Evolutionary conservation across 306 rosid genomes (phyloP).

Genomic region (Begonia peltatifolia): DNA sequence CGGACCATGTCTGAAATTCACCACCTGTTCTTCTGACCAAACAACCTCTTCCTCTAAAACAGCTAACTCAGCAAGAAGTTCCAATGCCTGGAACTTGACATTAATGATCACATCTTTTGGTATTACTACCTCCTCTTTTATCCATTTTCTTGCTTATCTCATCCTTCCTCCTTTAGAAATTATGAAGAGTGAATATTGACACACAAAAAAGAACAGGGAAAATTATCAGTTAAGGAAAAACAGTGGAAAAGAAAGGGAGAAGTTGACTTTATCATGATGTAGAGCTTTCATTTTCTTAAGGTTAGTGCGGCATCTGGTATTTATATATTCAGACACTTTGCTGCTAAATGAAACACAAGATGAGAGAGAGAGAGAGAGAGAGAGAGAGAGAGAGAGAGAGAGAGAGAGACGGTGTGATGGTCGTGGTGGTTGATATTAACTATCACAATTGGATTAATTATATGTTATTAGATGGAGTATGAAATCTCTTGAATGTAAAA

Average conservation of each 20-base stretch:
- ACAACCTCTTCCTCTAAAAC: conserved; percentile 88
- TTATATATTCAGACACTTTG: conserved; percentile 38
- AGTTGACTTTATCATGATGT: conserved; percentile 38
- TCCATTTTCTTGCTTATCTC: conserved; percentile 27
- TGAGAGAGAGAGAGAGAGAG: conserved; percentile 14
- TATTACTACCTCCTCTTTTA: conserved; percentile 31
- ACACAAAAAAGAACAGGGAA: conserved; percentile 7
- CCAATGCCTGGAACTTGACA: conserved; percentile 39
- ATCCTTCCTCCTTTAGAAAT: conserved; percentile 49
- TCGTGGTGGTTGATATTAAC: conserved; percentile 83
- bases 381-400: conserved; percentile 12
- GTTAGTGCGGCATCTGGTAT: conserved; percentile 40
- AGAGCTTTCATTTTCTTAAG: conserved; percentile 49
- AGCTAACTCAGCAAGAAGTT: conserved; percentile 92
- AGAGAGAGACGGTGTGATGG: conserved; percentile 20
- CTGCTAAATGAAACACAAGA: conserved; percentile 25
- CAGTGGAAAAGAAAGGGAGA: conserved; percentile 6
- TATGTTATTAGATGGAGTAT: too few species aligned
- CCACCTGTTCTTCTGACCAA: conserved; percentile 67
- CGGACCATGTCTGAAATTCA: conserved; percentile 74
- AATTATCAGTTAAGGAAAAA: conserved; percentile 3
- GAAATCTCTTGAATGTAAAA: too few species aligned
- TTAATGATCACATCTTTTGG: conserved; percentile 40
- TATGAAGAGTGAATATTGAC: too few species aligned
- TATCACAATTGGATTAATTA: too few species aligned